Evolutionary conservation across 192 early-diverging fungal species (phyloP), one percentile per base, ranked within the genome.

Genomic region (Coemansia erecta): DNA sequence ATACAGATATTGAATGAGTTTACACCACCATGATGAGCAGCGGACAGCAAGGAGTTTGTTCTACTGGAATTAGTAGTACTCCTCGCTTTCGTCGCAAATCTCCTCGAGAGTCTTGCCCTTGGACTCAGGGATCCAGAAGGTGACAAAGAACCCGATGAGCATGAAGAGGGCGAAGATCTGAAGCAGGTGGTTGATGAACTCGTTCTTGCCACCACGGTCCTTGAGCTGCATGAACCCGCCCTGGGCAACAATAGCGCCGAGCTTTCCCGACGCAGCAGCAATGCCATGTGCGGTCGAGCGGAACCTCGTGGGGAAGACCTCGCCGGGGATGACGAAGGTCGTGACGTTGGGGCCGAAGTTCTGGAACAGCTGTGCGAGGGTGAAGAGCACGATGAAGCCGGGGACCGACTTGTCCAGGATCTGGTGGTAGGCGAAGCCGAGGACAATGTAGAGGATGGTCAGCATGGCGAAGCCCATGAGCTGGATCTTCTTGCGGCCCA

Each of bases 291-390:
- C 81, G 8, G 91, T 91, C 0, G 90, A 87, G 28, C 90, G 74
- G 75, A 90, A 91, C 8, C 89, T 82, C 8, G 91, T 93, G 3
- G 91, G 91, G 78, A 90, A 93, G 11, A 84, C 83, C 64, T 93
- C 91, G 56, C 85, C 87, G 35, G 91, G 91, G 49, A 92, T 85
- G 42, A 93, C 85, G 53, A 93, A 93, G 0, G 91, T 93, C 7
- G 94, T 98, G 17, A 84, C 63, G 77, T 98, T 98, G 53, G 96
- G 95, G 8, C 95, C 95, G 83, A 93, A 96, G 84, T 98, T 94
- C 81, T 91, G 91, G 83, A 96, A 92, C 60, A 93, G 71, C 61
- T 89, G 85, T 2, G 86, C 85, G 9, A 83, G 50, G 0, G 85
- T 81, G 57, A 85, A 91, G 26, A 91, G 61, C 6, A 89, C 75